Evolutionary conservation across 1,139 yeast species (phyloP).

Genomic region (Pichia sp.): DNA sequence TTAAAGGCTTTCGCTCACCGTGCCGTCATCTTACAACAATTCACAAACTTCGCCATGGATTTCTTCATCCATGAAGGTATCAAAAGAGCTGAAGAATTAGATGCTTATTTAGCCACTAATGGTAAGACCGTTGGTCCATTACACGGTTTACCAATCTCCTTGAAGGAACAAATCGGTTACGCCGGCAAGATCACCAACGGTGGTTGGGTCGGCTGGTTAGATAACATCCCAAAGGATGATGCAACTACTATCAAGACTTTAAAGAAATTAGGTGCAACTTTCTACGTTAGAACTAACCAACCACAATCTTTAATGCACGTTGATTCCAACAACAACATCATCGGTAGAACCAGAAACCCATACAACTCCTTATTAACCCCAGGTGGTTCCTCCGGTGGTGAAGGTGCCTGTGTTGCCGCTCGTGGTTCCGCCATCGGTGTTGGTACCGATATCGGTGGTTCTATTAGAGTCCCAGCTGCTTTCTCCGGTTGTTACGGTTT

Average conservation of each 20-base stretch:
- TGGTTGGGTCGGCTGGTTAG: constrained; percentile 56
- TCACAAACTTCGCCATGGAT: constrained; percentile 59
- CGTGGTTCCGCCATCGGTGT: constrained; percentile 67
- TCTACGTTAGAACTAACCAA: constrained; percentile 51
- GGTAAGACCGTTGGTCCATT: constrained; percentile 72
- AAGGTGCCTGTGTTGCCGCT: constrained; percentile 65
- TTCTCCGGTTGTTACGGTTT: constrained; percentile 66
- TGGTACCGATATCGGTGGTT: constrained; percentile 81
- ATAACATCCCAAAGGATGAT: constrained; percentile 47
- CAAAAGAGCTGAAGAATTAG: constrained; percentile 52
- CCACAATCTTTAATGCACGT: constrained; percentile 60
- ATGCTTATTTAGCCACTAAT: constrained; percentile 45
- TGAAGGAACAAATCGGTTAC: constrained; percentile 69
- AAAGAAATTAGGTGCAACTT: constrained; percentile 65
- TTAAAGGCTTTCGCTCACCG: constrained; percentile 45
- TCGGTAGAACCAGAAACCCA: constrained; percentile 55
- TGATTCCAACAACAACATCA: constrained; percentile 48
- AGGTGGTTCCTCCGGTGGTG: constrained; percentile 80
- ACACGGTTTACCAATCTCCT: constrained; percentile 77
- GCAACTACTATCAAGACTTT: constrained; percentile 52
- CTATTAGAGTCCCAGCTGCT: constrained; percentile 75
- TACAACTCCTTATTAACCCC: constrained; percentile 50
- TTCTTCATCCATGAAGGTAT: constrained; percentile 57
- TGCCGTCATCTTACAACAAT: constrained; percentile 47
- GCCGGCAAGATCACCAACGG: constrained; percentile 60